These are phyloP conservation scores for Coprinopsis sp. DNA, from an alignment of 768 basidiomycete genomes.

Conservation along the genomic window DNA sequence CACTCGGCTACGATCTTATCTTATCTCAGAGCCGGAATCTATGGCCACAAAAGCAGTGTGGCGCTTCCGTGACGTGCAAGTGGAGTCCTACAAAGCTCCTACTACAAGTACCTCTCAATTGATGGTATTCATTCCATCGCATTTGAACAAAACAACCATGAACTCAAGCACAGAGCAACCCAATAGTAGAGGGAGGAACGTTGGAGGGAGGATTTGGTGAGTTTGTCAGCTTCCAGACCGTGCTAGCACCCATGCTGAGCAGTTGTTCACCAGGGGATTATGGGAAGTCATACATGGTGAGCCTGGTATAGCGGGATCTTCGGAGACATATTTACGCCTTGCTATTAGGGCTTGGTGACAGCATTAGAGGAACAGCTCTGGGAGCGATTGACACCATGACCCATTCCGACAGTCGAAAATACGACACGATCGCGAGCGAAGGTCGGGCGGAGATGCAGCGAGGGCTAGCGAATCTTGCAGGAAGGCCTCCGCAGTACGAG, in stretches of 20 bases:
- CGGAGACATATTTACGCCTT: not conserved
- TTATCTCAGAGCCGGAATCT: too few species aligned
- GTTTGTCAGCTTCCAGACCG: slow-evolving; percentile 8
- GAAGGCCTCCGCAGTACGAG: slow-evolving; percentile 1
- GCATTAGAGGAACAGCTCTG: slow-evolving; percentile 38
- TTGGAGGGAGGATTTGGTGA: slow-evolving; percentile 21
- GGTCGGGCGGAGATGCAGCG: slow-evolving; percentile 38
- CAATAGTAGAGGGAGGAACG: slow-evolving; percentile 10
- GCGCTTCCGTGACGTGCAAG: too few species aligned
- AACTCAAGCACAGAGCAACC: too few species aligned
- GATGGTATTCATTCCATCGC: too few species aligned
- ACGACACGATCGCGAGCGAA: slow-evolving; percentile 32
- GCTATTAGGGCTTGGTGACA: slow-evolving; percentile 38
- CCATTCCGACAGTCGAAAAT: slow-evolving; percentile 20
- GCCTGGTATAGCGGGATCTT: not conserved
- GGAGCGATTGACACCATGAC: slow-evolving; percentile 34
- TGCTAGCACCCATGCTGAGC: not conserved
- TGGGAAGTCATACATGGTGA: slow-evolving; percentile 33
- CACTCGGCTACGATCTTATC: too few species aligned
- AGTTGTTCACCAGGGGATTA: slow-evolving; percentile 26
- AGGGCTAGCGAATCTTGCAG: slow-evolving; percentile 30
- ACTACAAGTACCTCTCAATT: too few species aligned
- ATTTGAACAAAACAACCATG: too few species aligned
- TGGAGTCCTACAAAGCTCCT: too few species aligned
- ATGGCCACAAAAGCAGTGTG: too few species aligned